Percentiles rank a stretch among this genome's conserved stretches.
These are phyloP conservation scores for Suillus occidentalis DNA, from an alignment of 768 basidiomycete species.

Conservation along the genomic window DNA sequence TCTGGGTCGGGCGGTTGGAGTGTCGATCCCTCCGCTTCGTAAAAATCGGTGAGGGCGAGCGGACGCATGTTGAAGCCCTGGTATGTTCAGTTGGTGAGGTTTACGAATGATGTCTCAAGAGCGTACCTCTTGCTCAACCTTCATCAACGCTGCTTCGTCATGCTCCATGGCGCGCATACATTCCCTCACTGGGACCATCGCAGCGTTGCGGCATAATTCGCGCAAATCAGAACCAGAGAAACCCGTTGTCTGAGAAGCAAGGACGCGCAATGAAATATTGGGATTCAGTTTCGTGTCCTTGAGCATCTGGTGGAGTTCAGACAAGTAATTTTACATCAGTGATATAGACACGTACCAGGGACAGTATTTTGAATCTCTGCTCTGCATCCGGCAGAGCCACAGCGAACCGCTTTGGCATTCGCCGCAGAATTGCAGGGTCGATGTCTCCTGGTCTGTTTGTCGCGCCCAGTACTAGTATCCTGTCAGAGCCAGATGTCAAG, in stretches of 20 bases:
- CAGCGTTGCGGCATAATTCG: constrained; percentile 91
- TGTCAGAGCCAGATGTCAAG: constrained; percentile 72
- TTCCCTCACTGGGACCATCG: constrained; percentile 90
- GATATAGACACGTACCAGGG: constrained; percentile 52
- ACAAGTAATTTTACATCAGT: not conserved
- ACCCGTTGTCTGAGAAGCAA: constrained; percentile 72
- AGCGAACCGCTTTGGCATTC: constrained; percentile 98
- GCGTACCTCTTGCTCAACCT: constrained; percentile 45
- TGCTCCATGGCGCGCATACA: constrained; percentile 58
- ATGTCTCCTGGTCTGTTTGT: constrained; percentile 96
- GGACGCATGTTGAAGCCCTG: constrained; percentile 82
- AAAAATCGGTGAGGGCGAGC: constrained; percentile 70
- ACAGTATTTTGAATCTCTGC: constrained; percentile 83
- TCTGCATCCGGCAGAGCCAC: constrained; percentile 75
- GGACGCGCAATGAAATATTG: constrained; percentile 54
- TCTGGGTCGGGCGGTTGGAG: constrained; percentile 8
- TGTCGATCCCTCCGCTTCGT: constrained; percentile 36
- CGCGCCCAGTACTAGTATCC: constrained; percentile 90
- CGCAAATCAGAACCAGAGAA: constrained; percentile 88
- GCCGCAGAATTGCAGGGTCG: constrained; percentile 80
- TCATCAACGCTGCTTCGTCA: constrained; percentile 50
- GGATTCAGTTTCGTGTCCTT: constrained; percentile 69
- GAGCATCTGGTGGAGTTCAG: constrained; percentile 62
- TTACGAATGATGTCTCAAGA: not conserved
- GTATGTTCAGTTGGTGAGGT: not conserved